Conservation (phyloP, 2,329 filamentous ascomycete species). For the Neofusicoccum laricinum region DNA sequence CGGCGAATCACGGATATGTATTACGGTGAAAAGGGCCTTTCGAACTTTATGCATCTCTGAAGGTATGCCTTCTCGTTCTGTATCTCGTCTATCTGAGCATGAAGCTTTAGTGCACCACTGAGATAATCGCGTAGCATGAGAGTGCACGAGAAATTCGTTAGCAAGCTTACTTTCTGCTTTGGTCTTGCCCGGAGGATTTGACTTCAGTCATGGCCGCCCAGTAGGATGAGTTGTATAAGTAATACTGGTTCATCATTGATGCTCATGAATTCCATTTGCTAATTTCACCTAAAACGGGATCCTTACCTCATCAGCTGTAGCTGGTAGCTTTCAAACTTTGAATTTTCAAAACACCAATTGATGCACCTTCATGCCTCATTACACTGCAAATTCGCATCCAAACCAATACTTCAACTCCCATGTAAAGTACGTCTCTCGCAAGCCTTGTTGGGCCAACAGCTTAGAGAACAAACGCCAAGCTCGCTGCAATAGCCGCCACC, state of each 20-base stretch:
- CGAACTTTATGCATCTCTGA: no score
- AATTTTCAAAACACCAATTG: not conserved
- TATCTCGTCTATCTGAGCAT: no score
- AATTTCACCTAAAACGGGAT: not conserved
- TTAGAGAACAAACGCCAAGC: not conserved
- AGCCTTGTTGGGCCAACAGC: not conserved
- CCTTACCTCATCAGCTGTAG: not conserved
- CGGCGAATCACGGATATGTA: not conserved
- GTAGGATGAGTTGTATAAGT: not conserved
- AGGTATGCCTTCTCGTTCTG: not conserved
- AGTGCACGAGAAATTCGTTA: not conserved
- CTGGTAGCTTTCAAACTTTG: not conserved
- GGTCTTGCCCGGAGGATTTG: not conserved
- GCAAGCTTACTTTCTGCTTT: not conserved
- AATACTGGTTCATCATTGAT: not conserved
- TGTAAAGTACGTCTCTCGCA: not conserved
- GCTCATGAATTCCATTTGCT: not conserved
- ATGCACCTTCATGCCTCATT: constrained; percentile 1
- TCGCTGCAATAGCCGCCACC: not conserved
- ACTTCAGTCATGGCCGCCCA: not conserved
- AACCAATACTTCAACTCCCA: not conserved
- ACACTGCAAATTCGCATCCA: not conserved
- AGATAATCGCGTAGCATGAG: not conserved
- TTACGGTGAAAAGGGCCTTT: not conserved
- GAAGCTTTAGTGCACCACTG: no score